phyloP scores from a whole-genome alignment of 2,329 filamentous ascomycete genomes.

The Fusarium pilosicola region DNA sequence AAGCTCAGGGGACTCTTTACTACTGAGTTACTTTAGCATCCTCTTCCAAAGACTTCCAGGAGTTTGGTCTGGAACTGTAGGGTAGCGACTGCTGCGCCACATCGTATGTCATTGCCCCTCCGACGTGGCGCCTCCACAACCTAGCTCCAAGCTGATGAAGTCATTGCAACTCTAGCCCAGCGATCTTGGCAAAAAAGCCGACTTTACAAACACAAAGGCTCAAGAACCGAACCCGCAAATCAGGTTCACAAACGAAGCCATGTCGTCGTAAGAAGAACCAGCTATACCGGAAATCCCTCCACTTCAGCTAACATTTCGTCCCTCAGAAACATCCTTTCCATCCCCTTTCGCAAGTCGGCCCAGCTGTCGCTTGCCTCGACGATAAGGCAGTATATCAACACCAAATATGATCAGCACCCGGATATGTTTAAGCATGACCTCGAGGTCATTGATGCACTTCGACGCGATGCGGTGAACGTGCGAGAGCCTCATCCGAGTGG shows the following conservation, averaged over 20 bases:
- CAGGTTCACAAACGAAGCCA: constrained; percentile 26
- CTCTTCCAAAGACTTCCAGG: neutral
- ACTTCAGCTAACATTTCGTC: constrained; percentile 17
- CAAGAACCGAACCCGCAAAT: neutral
- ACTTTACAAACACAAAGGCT: neutral
- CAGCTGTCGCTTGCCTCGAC: constrained; percentile 81
- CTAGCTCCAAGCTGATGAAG: constrained; percentile 30
- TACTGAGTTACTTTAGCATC: neutral
- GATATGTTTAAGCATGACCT: constrained; percentile 94
- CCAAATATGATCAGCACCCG: constrained; percentile 98
- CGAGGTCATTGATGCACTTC: constrained; percentile 83
- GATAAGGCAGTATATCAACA: constrained; percentile 94
- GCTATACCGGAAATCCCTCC: rapidly evolving
- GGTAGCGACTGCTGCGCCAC: constrained; percentile 23
- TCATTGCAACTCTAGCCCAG: constrained; percentile 33
- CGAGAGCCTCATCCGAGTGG: constrained; percentile 89
- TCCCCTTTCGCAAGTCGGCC: constrained; percentile 89
- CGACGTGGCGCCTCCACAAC: constrained; percentile 29
- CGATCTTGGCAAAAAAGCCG: constrained; percentile 7
- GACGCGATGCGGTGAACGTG: constrained; percentile 87
- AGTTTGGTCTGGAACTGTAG: neutral
- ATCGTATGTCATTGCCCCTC: constrained; percentile 39
- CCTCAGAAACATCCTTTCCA: constrained; percentile 71
- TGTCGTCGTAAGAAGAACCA: constrained; percentile 42
- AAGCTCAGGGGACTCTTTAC: neutral